Conservation (phyloP, 805 yeast genomes). For the Myxozyma udenii region DNA sequence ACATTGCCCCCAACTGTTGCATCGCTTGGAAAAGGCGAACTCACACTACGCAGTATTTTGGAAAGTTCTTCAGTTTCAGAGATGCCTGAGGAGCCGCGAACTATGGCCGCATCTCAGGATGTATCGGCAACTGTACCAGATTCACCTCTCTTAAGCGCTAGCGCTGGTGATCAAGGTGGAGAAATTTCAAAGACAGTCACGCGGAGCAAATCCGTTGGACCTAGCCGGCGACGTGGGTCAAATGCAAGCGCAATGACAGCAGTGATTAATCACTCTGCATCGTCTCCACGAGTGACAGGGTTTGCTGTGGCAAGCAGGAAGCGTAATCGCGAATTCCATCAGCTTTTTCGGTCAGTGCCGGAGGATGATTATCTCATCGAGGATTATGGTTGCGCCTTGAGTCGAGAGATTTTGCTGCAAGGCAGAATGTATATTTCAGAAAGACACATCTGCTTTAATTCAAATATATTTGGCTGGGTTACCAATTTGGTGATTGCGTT, state of each 20-base stretch:
- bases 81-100: too few species aligned
- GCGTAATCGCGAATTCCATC: conserved; percentile 75
- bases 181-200: background rate
- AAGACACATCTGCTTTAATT: conserved; percentile 75
- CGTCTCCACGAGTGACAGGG: conserved; percentile 27
- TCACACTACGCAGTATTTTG: conserved; percentile 31
- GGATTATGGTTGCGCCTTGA: conserved; percentile 86
- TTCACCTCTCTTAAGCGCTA: too few species aligned
- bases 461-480: conserved; percentile 86
- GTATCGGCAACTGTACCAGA: too few species aligned
- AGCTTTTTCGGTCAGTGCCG: conserved; percentile 64
- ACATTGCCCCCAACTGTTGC: conserved; percentile 31
- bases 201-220: background rate
- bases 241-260: conserved; percentile 5
- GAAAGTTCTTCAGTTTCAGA: too few species aligned
- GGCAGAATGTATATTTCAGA: conserved; percentile 84
- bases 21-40: conserved; percentile 38
- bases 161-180: conserved; percentile 41
- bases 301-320: conserved; percentile 51
- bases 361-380: conserved; percentile 70
- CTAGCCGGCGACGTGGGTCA: conserved; percentile 20
- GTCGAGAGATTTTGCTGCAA: conserved; percentile 80
- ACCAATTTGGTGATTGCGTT: conserved; percentile 71
- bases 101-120: too few species aligned
- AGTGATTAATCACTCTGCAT: background rate